Evolutionary conservation across 1,284 basidiomycete species (phyloP), one percentile per base, ranked within the genome.

Genomic region (Cerioporus squamosus): DNA sequence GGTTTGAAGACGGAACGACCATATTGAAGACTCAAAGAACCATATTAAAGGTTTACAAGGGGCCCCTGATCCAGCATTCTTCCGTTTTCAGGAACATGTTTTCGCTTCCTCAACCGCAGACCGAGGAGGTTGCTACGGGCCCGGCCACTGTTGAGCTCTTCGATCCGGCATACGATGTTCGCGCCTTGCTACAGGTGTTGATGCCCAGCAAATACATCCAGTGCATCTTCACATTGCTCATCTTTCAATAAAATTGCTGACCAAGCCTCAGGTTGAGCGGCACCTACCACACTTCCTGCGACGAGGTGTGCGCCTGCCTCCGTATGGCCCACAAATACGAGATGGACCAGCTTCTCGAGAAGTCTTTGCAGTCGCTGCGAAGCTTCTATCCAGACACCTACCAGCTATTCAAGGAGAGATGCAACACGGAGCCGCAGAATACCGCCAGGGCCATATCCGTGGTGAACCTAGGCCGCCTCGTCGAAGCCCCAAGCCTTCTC

Each of bases 11-110:
- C 64, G 88, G 88, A 4, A 90, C 29, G 1, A 29, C 88, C 65
- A 75, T 89, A 33, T 74, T 89, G 46, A 69, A 86, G 40, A 77
- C 83, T 2, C 80, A 78, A 0, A 70, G 72, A 10, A 78, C 79
- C 10, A 81, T 79, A 0, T 90, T 90, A 78, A 89, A 86, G 61
- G 84, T 90, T 1, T 87, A 90, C 66, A 79, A 81, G 2, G 86
- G 88, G 0, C 85, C 87, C 62, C 78, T 90, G n/a, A 79, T 36
- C 33, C 5, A 80, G 54, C 88, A 89, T 59, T 90, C 88, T 0
- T 87, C 88, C 39, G 78, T 90, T 15, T 90, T 90, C 69, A 76
- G 76, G 50, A 64, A 61, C 23, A 62, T 68, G 29, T 10, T 29
- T 7, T 29, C 29, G 29, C 29, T 29, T 6, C 47, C 36, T n/a